Base-by-base conservation (phyloP, 495 filamentous ascomycete species). In the Immersiella caudata region DNA sequence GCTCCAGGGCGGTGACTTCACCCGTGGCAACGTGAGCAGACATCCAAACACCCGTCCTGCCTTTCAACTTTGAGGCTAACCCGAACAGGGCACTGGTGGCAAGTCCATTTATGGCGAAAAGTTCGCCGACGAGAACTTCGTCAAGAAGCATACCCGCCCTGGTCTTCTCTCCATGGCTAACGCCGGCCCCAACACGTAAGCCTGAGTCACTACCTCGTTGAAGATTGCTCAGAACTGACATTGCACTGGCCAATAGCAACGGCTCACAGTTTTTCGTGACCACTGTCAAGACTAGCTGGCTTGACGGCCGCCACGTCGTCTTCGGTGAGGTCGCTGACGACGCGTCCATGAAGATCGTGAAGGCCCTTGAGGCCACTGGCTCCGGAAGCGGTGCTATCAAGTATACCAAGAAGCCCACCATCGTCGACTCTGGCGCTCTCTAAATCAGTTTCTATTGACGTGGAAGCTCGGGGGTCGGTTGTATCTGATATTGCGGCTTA, bases 1-100 rank as follows among this genome's bases (percentile, higher is more conserved):
- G 95, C 92, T 97, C 79, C 95, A 99, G 86, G 95, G 96, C 79
- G 95, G 95, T 85, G 95, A 99, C 87, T 99, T 98, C 87, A 99
- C 95, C 78, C 90, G 89, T 77, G 88, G 89, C 79, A 97, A 99
- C 79, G 92, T 94, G 78, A 81, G 90, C 82, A 52, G 22, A 36
- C 56, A 29, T 27, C 24, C 18, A 8, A n/a, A 11, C 12, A 40
- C 18, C 6, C 21, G n/a, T 18, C 8, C 29, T 24, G 20, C 49
- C 40, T 6, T 21, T 35, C 26, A 18, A 4, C 35, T 16, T 52
- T 8, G 56, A 40, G 12, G 27, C 69, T 69, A 73, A 75, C 51
- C 27, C 29, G 22, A 61, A 57, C 68, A 93, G 90, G 91, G 91
- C 71, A 93, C 90, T 46, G 91, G 91, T 78, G 91, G 91, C 77